Evolutionary conservation across 345 rosid species (phyloP), one percentile per base, ranked within the genome.

Genomic region (Lepidium aucheri): DNA sequence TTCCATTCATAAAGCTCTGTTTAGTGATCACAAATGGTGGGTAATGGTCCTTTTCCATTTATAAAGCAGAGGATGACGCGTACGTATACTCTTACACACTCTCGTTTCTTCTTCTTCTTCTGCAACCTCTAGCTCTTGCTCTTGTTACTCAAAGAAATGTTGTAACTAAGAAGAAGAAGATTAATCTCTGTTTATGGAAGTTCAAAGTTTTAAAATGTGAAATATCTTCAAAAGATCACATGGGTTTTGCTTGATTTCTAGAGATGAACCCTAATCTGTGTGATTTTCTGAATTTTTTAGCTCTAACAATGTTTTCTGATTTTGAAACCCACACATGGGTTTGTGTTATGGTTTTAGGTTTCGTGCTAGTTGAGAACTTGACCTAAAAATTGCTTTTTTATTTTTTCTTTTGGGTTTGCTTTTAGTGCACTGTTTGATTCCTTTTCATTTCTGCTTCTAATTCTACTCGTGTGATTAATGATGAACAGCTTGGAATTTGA

Each of bases 401-500:
- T 9, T 12, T 44, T 12, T 44, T 63, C 39, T 51, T 17, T 30
- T 13, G 17, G 13, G 8, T 18, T 63, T 41, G 9, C 5, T 57
- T 57, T 64, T 39, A 18, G 14, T 47, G 36, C 3, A 28, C n/a
- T 63, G 34, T 33, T 33, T 4, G 42, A 13, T 38, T 68, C 20
- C 17, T 40, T 32, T 38, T 33, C 0, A 58, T 52, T 20, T 47
- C 32, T 63, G 24, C 17, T 8, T 47, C 16, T 49, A 18, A 9
- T 60, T 53, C 3, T 5, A 28, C n/a, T 40, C 16, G 33, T 28
- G 42, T 20, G 36, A 33, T 39, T 69, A 41, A 39, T 50, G 16
- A 8, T 60, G 71, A 24, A 58, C 41, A 72, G 71, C 66, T 42
- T 50, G 71, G 71, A 8, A 20, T 20, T 57, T 55, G 64, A 65